These are phyloP conservation scores for Rubia yunnanensis DNA, from an alignment of 257 asterid genomes.

Conservation along the genomic window DNA sequence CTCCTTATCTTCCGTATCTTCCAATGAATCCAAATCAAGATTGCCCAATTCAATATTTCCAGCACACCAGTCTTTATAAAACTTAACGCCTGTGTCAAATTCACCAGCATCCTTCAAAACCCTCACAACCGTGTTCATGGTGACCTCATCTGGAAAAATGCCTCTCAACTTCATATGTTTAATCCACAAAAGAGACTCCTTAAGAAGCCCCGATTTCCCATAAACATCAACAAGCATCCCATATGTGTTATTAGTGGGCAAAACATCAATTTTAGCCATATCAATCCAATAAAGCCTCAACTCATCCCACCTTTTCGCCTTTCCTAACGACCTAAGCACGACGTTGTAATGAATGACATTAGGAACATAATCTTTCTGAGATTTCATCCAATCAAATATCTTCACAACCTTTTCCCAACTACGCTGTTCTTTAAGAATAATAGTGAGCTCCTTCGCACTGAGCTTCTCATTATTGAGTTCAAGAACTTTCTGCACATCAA, in stretches of 20 bases:
- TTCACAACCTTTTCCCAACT: conserved; percentile 70
- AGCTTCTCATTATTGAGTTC: conserved; percentile 51
- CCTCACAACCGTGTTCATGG: conserved; percentile 78
- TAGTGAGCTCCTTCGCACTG: conserved; percentile 72
- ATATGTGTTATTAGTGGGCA: conserved; percentile 76
- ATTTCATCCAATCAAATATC: conserved; percentile 83
- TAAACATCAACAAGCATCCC: conserved; percentile 94
- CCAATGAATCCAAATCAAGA: conserved; percentile 55
- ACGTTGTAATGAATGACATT: conserved; percentile 92
- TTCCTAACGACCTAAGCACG: conserved; percentile 71
- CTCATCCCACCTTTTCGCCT: conserved; percentile 86
- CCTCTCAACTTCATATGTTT: conserved; percentile 86
- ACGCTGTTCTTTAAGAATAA: conserved; percentile 79
- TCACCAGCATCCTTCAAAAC: conserved; percentile 81
- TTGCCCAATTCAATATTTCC: conserved; percentile 65
- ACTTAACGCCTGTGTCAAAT: conserved; percentile 57
- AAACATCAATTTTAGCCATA: conserved; percentile 62
- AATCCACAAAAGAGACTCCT: conserved; percentile 84
- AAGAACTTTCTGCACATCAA: conserved; percentile 56
- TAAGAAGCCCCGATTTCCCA: conserved; percentile 82
- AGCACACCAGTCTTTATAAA: conserved; percentile 67
- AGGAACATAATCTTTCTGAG: conserved; percentile 58
- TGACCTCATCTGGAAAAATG: conserved; percentile 79
- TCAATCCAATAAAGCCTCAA: conserved; percentile 95
- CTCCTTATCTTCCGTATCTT: conserved; percentile 21